phyloP scores from a whole-genome alignment of 352 stramenopile genomes.

The Paralagenidium karlingii region DNA sequence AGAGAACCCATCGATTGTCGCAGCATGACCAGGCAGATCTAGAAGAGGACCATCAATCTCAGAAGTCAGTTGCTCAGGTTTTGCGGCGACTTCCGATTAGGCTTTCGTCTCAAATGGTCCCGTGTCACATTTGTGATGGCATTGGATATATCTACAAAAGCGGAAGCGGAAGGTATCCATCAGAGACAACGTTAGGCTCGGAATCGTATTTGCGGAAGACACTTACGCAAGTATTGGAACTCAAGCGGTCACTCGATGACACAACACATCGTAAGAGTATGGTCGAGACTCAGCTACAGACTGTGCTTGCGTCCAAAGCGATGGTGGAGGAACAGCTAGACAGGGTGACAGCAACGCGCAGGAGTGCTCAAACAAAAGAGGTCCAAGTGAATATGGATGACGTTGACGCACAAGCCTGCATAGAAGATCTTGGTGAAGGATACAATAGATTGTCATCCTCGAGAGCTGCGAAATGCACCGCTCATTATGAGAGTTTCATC shows the following conservation, averaged over 20 bases:
- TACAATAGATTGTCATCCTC: neutral
- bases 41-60: no score
- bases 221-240: slow-evolving; percentile 38
- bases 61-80: no score
- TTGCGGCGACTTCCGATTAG: no score
- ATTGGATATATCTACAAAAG: slow-evolving; percentile 28
- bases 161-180: slow-evolving; percentile 1
- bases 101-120: no score
- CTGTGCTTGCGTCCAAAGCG: slow-evolving; percentile 10
- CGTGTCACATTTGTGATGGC: slow-evolving; percentile 33
- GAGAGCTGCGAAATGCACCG: slow-evolving; percentile 12
- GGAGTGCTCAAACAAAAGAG: no score
- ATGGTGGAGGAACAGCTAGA: slow-evolving; percentile 23
- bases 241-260: slow-evolving; percentile 28
- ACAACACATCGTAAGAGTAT: slow-evolving; percentile 11
- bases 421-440: neutral
- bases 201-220: slow-evolving; percentile 51
- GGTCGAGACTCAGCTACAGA: slow-evolving; percentile 25
- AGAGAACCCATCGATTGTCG: no score
- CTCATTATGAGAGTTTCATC: slow-evolving; percentile 55
- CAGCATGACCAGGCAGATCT: no score
- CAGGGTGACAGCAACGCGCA: slow-evolving; percentile 18
- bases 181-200: no score
- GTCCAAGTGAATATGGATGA: slow-evolving; percentile 39
- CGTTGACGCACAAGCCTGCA: no score